Percentiles rank a stretch among this genome's conserved stretches.
phyloP scores from a whole-genome alignment of 108 stramenopile genomes.

The Skeletonema costatum region DNA sequence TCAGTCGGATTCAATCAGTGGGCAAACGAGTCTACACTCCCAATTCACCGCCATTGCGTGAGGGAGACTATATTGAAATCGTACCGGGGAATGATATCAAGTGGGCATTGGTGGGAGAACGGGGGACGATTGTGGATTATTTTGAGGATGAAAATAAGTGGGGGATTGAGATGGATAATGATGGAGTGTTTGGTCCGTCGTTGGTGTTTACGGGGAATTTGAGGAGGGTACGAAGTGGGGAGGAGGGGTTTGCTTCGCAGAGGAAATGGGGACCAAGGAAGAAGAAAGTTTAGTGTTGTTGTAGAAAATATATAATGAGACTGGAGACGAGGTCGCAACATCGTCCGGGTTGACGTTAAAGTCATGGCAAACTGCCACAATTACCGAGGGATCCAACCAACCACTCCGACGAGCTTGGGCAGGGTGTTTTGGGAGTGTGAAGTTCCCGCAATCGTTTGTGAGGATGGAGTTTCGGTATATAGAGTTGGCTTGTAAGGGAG shows the following conservation, averaged over 20 bases:
- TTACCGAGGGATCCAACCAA: slow-evolving; percentile 73
- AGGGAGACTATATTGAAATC: background rate
- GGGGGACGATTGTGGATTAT: background rate
- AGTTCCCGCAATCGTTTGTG: slow-evolving; percentile 64
- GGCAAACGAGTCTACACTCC: background rate
- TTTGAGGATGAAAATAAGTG: background rate
- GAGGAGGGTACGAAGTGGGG: background rate
- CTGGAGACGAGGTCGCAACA: slow-evolving; percentile 70
- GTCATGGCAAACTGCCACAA: slow-evolving; percentile 64
- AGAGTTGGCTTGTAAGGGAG: slow-evolving; percentile 75
- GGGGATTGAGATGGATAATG: background rate
- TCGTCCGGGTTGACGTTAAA: slow-evolving; percentile 85
- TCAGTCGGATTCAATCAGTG: background rate
- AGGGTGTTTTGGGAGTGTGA: slow-evolving; percentile 87
- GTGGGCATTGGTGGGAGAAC: background rate
- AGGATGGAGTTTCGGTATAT: slow-evolving; percentile 64
- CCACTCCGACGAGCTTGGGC: slow-evolving; percentile 81
- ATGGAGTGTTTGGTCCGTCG: background rate
- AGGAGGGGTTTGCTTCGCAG: background rate
- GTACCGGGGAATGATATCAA: background rate
- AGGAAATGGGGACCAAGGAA: no score
- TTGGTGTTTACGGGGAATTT: background rate
- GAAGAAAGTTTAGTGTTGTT: no score
- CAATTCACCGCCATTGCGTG: background rate
- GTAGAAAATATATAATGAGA: no score